Percentiles rank a stretch among this genome's conserved stretches.
Conservation (phyloP, 2,329 filamentous ascomycete species). For the Sporothrix euskadiensis region DNA sequence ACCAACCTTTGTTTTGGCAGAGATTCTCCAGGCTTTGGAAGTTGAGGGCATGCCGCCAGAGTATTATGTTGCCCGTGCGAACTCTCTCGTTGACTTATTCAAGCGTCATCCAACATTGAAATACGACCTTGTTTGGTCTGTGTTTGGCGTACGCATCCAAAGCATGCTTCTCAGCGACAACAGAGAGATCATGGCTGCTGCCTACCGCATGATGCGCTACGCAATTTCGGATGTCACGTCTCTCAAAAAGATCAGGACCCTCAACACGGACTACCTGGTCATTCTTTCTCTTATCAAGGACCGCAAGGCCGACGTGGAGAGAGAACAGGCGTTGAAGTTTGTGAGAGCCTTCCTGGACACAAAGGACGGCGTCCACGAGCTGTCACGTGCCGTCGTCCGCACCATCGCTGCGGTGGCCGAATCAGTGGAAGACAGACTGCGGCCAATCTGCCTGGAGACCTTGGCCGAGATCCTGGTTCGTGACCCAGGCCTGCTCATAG, state of each 20-base stretch:
- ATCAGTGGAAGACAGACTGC: conserved; percentile 78
- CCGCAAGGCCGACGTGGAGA: conserved; percentile 92
- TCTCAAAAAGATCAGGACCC: conserved; percentile 77
- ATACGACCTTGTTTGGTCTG: conserved; percentile 93
- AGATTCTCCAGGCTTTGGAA: conserved; percentile 87
- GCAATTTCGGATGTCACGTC: conserved; percentile 91
- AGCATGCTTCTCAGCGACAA: conserved; percentile 95
- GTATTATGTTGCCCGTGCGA: conserved; percentile 92
- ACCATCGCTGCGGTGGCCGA: conserved; percentile 90
- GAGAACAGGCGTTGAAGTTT: conserved; percentile 96
- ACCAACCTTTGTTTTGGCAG: conserved; percentile 85
- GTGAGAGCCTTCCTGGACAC: conserved; percentile 93
- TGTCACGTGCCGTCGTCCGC: conserved; percentile 82
- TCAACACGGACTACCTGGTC: conserved; percentile 91
- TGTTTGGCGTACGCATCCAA: conserved; percentile 91
- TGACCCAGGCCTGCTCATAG: conserved; percentile 76
- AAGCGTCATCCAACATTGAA: conserved; percentile 90
- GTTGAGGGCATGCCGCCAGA: conserved; percentile 84
- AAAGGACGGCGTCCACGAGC: conserved; percentile 84
- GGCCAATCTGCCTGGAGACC: conserved; percentile 89
- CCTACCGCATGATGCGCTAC: conserved; percentile 90
- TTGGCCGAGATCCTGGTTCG: conserved; percentile 87
- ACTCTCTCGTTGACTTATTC: conserved; percentile 93
- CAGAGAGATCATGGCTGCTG: conserved; percentile 91
- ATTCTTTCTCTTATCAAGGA: conserved; percentile 93